These are phyloP conservation scores for Fraxinus sp. DNA, from an alignment of 305 asterid species.

Conservation along the genomic window DNA sequence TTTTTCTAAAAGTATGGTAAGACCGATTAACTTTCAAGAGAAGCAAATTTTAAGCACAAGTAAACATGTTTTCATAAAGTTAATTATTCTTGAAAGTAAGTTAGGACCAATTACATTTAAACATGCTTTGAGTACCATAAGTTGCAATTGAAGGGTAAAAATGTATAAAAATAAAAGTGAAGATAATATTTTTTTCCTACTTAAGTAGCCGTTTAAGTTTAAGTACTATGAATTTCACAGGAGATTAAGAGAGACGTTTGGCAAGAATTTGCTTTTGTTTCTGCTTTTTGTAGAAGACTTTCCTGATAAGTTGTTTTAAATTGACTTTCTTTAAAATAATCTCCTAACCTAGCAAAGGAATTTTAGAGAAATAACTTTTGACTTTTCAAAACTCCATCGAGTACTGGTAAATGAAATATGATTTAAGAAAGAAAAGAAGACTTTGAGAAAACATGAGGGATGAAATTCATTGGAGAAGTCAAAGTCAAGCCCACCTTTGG, in stretches of 20 bases:
- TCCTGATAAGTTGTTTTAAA: background rate
- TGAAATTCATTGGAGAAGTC: slow-evolving; percentile 35
- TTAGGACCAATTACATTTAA: background rate
- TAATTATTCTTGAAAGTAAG: background rate
- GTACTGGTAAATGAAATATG: too few species aligned
- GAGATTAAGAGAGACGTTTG: too few species aligned
- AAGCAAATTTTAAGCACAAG: background rate
- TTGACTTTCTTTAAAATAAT: background rate
- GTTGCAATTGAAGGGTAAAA: background rate
- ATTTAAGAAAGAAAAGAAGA: slow-evolving; percentile 3
- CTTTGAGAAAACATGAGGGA: slow-evolving; percentile 11
- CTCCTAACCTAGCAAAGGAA: background rate
- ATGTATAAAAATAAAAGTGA: background rate
- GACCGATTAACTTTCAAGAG: background rate
- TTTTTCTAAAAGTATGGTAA: background rate
- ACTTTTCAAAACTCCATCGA: background rate
- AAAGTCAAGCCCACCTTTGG: slow-evolving; percentile 74
- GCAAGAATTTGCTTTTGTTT: background rate
- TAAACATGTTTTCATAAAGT: background rate
- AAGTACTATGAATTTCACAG: too few species aligned
- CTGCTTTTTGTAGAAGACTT: background rate
- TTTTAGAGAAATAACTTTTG: background rate
- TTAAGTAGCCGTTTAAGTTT: too few species aligned
- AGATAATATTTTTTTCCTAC: too few species aligned
- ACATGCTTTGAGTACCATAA: background rate